Evolutionary conservation across 257 asterid genomes (phyloP), one percentile per base, ranked within the genome.

Genomic region (Nicotiana otophora): DNA sequence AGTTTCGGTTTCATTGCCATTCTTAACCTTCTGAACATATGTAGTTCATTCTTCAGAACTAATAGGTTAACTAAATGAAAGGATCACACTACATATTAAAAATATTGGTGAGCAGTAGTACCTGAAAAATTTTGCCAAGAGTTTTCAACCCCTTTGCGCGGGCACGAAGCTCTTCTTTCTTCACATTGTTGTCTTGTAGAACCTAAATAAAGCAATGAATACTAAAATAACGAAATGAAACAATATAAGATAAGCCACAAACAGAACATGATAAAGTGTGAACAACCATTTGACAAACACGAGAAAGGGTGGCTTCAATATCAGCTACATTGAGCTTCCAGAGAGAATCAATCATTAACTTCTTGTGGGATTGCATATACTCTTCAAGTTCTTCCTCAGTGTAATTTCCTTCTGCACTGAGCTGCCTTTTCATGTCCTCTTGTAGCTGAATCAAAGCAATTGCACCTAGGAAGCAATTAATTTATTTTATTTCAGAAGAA

Each of bases 281-380:
- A 84, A 82, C 87, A 83, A 96, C 99, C 98, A 90, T 94, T 89
- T 96, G 99, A 86, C 99, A 94, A 89, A 94, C 99, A 26, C 93
- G 98, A 64, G 98, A 91, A 80, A 96, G 91, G 28, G 99, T 96
- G 82, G 90, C 88, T 88, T 96, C 99, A 77, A 96, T 96, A 88
- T 96, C 99, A 76, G 98, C 99, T 86, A 96, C 99, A 84, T 96
- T 96, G 86, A 96, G 98, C 93, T 96, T 96, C 99, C 99, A 96
- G 64, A 94, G 93, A 23, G 99, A 96, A 88, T 96, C 99, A 12
- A 89, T 93, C 99, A 96, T 96, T 75, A 96, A 58, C 88, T 93
- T 92, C 92, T 94, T 94, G 96, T 96, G 94, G 34, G 99, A 92
- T 85, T 94, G 92, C 97, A 94, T 87, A 89, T 92, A 93, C 77